phyloP scores from a whole-genome alignment of 2,329 filamentous ascomycete species.

The Aspergillus fischeri region DNA sequence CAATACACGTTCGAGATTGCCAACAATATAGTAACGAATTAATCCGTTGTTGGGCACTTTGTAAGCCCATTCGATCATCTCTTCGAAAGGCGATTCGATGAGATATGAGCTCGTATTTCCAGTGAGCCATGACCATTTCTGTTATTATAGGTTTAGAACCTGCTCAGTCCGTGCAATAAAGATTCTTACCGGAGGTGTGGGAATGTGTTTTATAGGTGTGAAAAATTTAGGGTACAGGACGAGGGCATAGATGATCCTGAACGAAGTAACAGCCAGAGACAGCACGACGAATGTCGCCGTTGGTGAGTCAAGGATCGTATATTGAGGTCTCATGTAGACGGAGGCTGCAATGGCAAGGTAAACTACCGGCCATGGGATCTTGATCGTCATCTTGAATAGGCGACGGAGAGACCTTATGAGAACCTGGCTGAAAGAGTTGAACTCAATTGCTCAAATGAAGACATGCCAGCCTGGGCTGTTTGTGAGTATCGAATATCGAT shows the following conservation, averaged over 20 bases:
- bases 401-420: background rate
- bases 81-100: slow-evolving; percentile 37
- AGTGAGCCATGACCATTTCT: slow-evolving; percentile 42
- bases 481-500: background rate
- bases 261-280: slow-evolving; percentile 18
- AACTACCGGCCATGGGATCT: slow-evolving; percentile 8
- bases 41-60: slow-evolving; percentile 64
- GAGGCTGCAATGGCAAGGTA: slow-evolving; percentile 15
- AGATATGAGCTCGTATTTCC: slow-evolving; percentile 42
- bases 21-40: slow-evolving; percentile 60
- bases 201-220: slow-evolving; percentile 56
- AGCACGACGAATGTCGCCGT: slow-evolving; percentile 19
- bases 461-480: background rate
- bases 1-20: slow-evolving; percentile 62
- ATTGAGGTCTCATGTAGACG: slow-evolving; percentile 3
- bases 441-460: background rate
- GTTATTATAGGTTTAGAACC: slow-evolving; percentile 1
- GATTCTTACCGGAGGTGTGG: slow-evolving; percentile 46
- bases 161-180: slow-evolving; percentile 1
- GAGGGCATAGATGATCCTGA: slow-evolving; percentile 31
- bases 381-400: slow-evolving; percentile 1
- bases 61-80: slow-evolving; percentile 49
- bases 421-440: background rate
- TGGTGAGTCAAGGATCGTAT: slow-evolving; percentile 27
- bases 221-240: slow-evolving; percentile 57